Base-by-base conservation (phyloP, 176 grass and related monocot species). In the Phragmites australis region DNA sequence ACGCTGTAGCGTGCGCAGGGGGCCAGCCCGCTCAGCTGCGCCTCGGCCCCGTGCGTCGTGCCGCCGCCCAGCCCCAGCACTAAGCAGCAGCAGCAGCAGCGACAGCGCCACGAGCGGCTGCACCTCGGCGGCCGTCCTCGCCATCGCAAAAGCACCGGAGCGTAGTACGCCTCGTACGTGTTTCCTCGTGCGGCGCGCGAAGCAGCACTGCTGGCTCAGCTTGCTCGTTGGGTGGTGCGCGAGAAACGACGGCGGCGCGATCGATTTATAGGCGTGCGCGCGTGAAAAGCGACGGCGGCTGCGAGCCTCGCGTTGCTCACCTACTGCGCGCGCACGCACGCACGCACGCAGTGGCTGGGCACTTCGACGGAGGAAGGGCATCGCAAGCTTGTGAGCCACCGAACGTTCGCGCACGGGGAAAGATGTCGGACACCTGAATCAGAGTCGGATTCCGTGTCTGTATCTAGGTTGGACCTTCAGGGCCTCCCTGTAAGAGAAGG, bases 1-100 rank as follows among this genome's bases (percentile, higher is more conserved):
- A 92, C 87, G 48, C 88, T 86, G 80, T 82, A 92, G 18, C 87
- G 87, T 61, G 78, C 57, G 75, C 93, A 95, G 1, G 90, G 30
- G n/a, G 81, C 87, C 30, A 92, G 80, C 52, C 78, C 76, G 32
- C 40, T 74, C 26, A 95, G 93, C 77, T 95, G 75, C 52, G 62
- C 69, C 63, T 81, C 47, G 10, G 80, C 86, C 45, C n/a, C 46
- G 0, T 26, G 58, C 48, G 21, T 40, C 65, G 1, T 19, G 26
- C 2, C 17, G 2, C 47, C 46, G 46, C 59, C 34, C 66, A 2
- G 21, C 6, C 8, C 17, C n/a, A 40, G n/a, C 15, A 41, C 22
- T 40, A 78, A 17, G 40, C 68, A 87, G 4, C 6, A 88, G n/a
- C 3, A 87, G n/a, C 27, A 83, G 19, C 23, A 74, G 11, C 18